phyloP scores from a whole-genome alignment of 345 rosid species.

The Corchorus capsularis region DNA sequence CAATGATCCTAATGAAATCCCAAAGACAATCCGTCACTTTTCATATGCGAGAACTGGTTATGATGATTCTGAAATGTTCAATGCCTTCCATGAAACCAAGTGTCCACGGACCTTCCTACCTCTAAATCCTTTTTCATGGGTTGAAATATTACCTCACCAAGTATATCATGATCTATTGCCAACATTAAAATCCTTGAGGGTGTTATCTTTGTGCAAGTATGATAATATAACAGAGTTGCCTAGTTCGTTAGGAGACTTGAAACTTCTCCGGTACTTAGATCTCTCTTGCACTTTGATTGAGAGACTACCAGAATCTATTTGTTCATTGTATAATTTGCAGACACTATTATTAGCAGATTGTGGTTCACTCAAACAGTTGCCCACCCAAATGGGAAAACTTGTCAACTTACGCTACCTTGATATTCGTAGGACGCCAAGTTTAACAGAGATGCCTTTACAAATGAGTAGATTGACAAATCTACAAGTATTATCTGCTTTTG shows the following conservation, averaged over 20 bases:
- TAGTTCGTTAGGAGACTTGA: slow-evolving; percentile 20
- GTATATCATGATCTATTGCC: slow-evolving; percentile 16
- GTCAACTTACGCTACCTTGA: slow-evolving; percentile 24
- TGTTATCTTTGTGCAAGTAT: slow-evolving; percentile 13
- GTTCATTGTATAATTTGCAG: slow-evolving; percentile 19
- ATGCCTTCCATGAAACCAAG: slow-evolving; percentile 13
- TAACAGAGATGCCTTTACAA: slow-evolving; percentile 29
- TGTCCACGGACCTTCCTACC: slow-evolving; percentile 17
- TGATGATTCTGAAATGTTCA: slow-evolving; percentile 13
- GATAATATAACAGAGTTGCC: slow-evolving; percentile 22
- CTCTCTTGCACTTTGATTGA: slow-evolving; percentile 23
- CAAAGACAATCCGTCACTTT: slow-evolving; percentile 8
- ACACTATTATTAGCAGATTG: slow-evolving; percentile 18
- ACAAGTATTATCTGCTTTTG: slow-evolving; percentile 12
- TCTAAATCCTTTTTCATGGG: neutral
- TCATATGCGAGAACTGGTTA: neutral
- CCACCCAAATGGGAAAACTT: slow-evolving; percentile 10
- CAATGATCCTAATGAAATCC: slow-evolving; percentile 8
- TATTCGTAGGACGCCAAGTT: neutral
- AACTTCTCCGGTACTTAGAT: slow-evolving; percentile 27
- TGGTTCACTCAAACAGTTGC: slow-evolving; percentile 6
- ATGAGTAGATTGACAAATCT: slow-evolving; percentile 25
- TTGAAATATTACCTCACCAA: neutral
- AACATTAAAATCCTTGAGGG: slow-evolving; percentile 15
- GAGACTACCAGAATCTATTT: slow-evolving; percentile 26